Conservation (phyloP, 768 basidiomycete species). For the Trametes meyenii region DNA sequence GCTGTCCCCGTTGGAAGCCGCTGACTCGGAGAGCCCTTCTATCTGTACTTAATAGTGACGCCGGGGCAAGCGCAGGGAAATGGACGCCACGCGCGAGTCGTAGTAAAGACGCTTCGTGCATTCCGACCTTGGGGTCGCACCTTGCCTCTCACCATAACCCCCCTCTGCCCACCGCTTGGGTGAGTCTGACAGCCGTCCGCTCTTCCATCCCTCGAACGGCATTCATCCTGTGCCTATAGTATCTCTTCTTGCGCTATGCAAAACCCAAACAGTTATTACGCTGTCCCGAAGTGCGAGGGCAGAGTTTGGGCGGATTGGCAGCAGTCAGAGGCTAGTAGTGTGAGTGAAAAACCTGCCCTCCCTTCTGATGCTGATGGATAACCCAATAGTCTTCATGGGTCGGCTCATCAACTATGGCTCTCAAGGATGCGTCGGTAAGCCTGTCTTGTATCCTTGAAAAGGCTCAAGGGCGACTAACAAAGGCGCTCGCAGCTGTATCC, state of each 20-base stretch:
- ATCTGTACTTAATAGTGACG: conserved; percentile 27
- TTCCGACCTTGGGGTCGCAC: conserved; percentile 21
- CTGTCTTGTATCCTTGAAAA: neutral
- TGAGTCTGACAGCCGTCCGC: conserved; percentile 15
- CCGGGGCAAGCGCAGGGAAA: conserved; percentile 20
- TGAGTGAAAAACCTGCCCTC: conserved; percentile 13
- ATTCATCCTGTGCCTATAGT: conserved; percentile 1
- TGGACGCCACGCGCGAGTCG: conserved; percentile 25
- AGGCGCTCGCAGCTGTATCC: neutral
- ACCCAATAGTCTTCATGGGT: conserved; percentile 25
- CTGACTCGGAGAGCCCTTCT: conserved; percentile 20
- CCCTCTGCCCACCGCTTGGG: conserved; percentile 22
- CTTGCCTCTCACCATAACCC: conserved; percentile 27
- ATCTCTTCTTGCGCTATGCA: conserved; percentile 26
- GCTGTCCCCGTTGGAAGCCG: conserved; percentile 16
- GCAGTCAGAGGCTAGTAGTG: conserved; percentile 26
- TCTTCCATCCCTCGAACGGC: conserved; percentile 2
- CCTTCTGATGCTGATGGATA: neutral
- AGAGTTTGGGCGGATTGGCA: conserved; percentile 30
- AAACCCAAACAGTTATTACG: conserved; percentile 26
- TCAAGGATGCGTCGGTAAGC: conserved; percentile 25
- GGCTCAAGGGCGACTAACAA: neutral
- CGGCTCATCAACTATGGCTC: conserved; percentile 18
- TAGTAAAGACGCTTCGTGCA: conserved; percentile 15
- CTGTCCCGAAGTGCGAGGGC: conserved; percentile 24